Base-by-base conservation (phyloP, 345 rosid species). In the Erucastrum elatum region DNA sequence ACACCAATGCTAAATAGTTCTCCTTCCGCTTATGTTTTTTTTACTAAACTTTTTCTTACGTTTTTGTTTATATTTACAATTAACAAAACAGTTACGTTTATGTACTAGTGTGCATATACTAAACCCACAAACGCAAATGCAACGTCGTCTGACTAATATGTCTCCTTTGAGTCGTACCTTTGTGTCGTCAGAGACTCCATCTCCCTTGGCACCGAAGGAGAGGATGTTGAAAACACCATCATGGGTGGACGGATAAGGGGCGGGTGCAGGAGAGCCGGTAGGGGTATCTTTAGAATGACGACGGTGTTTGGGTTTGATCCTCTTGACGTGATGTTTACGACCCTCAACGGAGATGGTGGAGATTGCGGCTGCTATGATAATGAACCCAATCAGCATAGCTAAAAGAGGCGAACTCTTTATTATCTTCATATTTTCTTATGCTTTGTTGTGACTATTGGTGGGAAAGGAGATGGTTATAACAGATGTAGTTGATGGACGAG, bases 101-200 rank as follows among this genome's bases (percentile, higher is more conserved):
- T 44, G 51, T 27, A 13, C 13, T 26, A 53, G 59, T 15, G n/a
- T 11, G 12, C 15, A 44, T 44, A 44, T 44, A 44, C 51, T 13
- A 4, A 70, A 70, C 15, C 34, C 34, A 4, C 27, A 59, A 71
- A 25, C 13, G n/a, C 37, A 59, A 55, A 70, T 56, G 17, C 64
- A 71, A 31, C 39, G 8, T 68, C 39, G 8, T 68, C 8, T 11
- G 11, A 6, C n/a, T 27, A 49, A 5, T 49, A 35, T 31, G n/a
- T 9, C 2, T 62, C 8, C 55, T 46, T 46, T 46, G 16, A 12
- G 5, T 58, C 7, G 49, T 30, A 80, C 83, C 80, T 70, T 70
- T 44, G 83, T 75, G 80, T 80, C 83, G 63, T 80, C 83, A 49
- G 83, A 80, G 58, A 75, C 35, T 7, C 83, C 83, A 70, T 75